Evolutionary conservation across 192 early-diverging fungal species (phyloP).

Genomic region (Coemansia sp.): DNA sequence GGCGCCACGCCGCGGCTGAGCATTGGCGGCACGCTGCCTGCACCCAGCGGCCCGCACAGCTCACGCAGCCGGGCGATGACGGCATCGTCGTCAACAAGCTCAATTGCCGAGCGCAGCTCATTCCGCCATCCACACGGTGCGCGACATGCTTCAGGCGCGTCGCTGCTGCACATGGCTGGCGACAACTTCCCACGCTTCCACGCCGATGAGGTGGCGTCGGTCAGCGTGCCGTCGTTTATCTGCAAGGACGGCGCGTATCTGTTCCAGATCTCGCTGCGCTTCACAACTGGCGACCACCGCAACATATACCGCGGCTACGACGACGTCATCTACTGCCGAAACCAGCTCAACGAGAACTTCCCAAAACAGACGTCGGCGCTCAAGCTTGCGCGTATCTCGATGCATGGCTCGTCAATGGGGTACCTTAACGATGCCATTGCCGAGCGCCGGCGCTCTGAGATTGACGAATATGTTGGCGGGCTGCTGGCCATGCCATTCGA

Average conservation of each 20-base stretch:
- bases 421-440: conserved; percentile 68
- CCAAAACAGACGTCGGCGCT: conserved; percentile 59
- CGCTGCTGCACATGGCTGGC: conserved; percentile 44
- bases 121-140: conserved; percentile 44
- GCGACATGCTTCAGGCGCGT: conserved; percentile 51
- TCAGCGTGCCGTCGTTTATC: conserved; percentile 66
- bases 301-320: conserved; percentile 73
- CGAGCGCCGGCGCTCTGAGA: conserved; percentile 62
- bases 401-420: conserved; percentile 66
- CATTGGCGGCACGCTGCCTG: conserved; percentile 11
- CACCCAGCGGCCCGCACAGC: conserved; percentile 10
- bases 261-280: conserved; percentile 64
- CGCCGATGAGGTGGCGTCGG: conserved; percentile 48
- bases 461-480: conserved; percentile 68
- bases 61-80: conserved; percentile 44
- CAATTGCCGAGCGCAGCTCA: conserved; percentile 52
- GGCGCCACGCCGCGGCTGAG: conserved; percentile 35
- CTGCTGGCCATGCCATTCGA: conserved; percentile 60
- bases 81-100: conserved; percentile 49
- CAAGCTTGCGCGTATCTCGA: conserved; percentile 54
- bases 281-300: conserved; percentile 58
- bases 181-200: conserved; percentile 46
- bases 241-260: conserved; percentile 70
- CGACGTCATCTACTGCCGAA: conserved; percentile 78
- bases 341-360: conserved; percentile 64